Conservation (phyloP, 306 rosid species). For the Calophaca sinica region DNA sequence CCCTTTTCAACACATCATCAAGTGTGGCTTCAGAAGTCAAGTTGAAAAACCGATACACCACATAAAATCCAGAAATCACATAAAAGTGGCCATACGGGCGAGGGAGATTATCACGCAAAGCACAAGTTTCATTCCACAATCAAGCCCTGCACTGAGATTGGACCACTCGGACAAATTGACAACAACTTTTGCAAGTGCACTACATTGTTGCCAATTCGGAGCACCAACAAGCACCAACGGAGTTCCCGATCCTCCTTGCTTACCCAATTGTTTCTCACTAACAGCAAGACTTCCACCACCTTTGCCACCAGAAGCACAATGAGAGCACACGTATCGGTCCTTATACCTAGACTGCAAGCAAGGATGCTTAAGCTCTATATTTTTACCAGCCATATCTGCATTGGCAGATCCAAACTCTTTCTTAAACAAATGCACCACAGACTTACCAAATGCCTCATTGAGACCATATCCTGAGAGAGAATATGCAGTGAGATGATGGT, state of each 20-base stretch:
- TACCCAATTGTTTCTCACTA: conserved; percentile 44
- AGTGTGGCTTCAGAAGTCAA: conserved; percentile 79
- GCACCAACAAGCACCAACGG: conserved; percentile 70
- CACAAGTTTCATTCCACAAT: conserved; percentile 84
- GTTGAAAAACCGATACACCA: conserved; percentile 87
- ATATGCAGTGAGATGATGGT: conserved; percentile 89
- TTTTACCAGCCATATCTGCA: conserved; percentile 52
- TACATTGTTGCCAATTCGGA: conserved; percentile 87
- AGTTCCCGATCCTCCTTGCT: conserved; percentile 56
- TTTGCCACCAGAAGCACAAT: conserved; percentile 54
- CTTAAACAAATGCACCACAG: conserved; percentile 72
- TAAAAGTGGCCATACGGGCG: conserved; percentile 81
- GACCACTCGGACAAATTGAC: conserved; percentile 94
- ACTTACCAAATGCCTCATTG: conserved; percentile 89
- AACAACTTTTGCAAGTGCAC: conserved; percentile 70
- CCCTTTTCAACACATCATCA: conserved; percentile 85
- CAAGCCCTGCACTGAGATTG: conserved; percentile 60
- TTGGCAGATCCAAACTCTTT: conserved; percentile 50
- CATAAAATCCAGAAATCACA: conserved; percentile 92
- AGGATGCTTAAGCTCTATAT: conserved; percentile 78
- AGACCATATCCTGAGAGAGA: conserved; percentile 87
- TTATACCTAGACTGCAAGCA: conserved; percentile 88
- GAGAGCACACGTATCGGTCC: conserved; percentile 69
- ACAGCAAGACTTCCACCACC: conserved; percentile 49
- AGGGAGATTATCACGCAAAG: conserved; percentile 68